These are phyloP conservation scores for Solanum dulcamara DNA, from an alignment of 257 asterid genomes.

Conservation along the genomic window DNA sequence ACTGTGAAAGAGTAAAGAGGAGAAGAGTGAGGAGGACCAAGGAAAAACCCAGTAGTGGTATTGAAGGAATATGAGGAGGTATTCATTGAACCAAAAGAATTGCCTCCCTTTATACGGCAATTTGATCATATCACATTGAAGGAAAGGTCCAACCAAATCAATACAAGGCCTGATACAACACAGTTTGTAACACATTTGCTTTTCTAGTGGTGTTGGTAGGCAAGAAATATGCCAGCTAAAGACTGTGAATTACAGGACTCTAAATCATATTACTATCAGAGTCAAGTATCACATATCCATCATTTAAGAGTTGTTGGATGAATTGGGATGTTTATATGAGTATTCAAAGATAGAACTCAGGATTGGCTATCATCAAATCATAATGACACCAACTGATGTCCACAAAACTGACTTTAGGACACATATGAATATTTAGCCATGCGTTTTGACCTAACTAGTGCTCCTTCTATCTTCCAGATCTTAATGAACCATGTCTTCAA, in stretches of 20 bases:
- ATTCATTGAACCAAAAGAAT: neutral
- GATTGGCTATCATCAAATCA: neutral
- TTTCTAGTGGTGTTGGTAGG: neutral
- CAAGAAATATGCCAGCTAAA: neutral
- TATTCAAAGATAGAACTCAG: neutral
- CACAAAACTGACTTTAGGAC: neutral
- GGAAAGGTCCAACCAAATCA: neutral
- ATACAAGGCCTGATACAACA: neutral
- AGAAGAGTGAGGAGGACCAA: neutral
- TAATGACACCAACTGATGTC: neutral
- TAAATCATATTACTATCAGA: neutral
- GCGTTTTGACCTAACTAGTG: neutral
- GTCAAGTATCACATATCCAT: neutral
- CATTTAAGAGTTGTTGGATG: neutral
- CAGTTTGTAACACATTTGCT: neutral
- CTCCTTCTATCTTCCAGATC: neutral
- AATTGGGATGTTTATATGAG: neutral
- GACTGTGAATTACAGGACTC: neutral
- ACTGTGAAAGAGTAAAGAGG: neutral
- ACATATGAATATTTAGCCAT: neutral
- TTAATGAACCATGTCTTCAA: neutral
- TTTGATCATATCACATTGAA: neutral
- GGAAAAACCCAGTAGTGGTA: neutral
- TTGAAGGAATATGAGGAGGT: neutral
- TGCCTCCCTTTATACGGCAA: neutral